phyloP scores from a whole-genome alignment of 2,329 filamentous ascomycete genomes.

The Fusarium sp. region DNA sequence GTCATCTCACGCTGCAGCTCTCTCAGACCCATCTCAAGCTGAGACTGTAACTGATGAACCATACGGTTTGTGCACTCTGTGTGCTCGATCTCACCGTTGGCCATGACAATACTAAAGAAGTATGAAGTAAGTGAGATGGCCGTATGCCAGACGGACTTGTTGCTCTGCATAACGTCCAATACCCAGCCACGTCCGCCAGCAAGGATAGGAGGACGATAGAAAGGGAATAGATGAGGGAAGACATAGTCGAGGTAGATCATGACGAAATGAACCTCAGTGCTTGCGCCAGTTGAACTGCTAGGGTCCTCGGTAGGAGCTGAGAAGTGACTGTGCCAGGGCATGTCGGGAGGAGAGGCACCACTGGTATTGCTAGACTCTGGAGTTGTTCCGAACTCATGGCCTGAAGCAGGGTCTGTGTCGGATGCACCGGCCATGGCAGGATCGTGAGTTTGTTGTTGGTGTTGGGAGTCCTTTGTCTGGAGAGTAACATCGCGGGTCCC shows the following conservation, averaged over 20 bases:
- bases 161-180: slow-evolving; percentile 65
- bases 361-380: slow-evolving; percentile 48
- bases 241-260: slow-evolving; percentile 72
- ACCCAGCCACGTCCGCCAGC: slow-evolving; percentile 71
- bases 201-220: slow-evolving; percentile 67
- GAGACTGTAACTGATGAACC: slow-evolving; percentile 55
- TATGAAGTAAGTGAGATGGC: slow-evolving; percentile 67
- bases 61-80: slow-evolving; percentile 51
- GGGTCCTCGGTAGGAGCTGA: slow-evolving; percentile 38
- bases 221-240: slow-evolving; percentile 71
- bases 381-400: slow-evolving; percentile 41
- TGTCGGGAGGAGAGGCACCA: slow-evolving; percentile 48
- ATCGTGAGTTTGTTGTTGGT: slow-evolving; percentile 7
- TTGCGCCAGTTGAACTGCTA: slow-evolving; percentile 36
- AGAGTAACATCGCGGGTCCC: slow-evolving; percentile 47
- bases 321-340: slow-evolving; percentile 49
- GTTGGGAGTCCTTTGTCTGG: slow-evolving; percentile 11
- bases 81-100: slow-evolving; percentile 48
- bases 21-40: slow-evolving; percentile 57
- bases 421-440: slow-evolving; percentile 39
- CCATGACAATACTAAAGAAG: slow-evolving; percentile 63
- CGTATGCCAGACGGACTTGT: slow-evolving; percentile 68
- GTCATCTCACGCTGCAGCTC: slow-evolving; percentile 58
- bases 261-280: slow-evolving; percentile 56
- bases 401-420: slow-evolving; percentile 45